phyloP scores from a whole-genome alignment of 2,329 filamentous ascomycete genomes.

The Colletotrichum navitas region DNA sequence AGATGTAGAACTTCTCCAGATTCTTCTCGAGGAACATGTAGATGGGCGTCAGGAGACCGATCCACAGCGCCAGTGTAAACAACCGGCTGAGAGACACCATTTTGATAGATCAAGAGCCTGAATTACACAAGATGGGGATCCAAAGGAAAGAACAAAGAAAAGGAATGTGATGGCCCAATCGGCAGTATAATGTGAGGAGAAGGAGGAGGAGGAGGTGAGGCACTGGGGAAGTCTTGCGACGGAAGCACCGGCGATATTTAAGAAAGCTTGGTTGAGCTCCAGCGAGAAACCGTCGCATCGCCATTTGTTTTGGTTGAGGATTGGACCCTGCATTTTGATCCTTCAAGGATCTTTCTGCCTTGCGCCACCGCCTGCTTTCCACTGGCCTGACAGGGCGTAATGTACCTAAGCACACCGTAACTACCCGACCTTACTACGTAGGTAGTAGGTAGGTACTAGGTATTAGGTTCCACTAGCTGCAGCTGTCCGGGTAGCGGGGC shows the following conservation, averaged over 20 bases:
- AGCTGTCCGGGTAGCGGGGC: constrained; percentile 35
- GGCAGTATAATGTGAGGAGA: not conserved
- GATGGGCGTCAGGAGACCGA: constrained; percentile 67
- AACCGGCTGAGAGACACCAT: constrained; percentile 52
- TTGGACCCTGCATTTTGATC: constrained; percentile 39
- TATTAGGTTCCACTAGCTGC: not conserved
- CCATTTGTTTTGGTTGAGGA: constrained; percentile 40
- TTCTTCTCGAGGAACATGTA: constrained; percentile 70
- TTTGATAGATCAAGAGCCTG: constrained; percentile 10
- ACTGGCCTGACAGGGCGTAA: constrained; percentile 31
- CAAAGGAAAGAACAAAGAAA: not conserved
- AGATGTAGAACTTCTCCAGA: constrained; percentile 79
- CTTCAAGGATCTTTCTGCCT: constrained; percentile 36
- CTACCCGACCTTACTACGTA: not conserved
- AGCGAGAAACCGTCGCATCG: constrained; percentile 22
- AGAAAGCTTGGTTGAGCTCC: constrained; percentile 29
- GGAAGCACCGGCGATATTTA: constrained; percentile 22
- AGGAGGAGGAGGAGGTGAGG: not conserved
- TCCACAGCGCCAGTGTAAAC: constrained; percentile 64
- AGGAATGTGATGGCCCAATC: constrained; percentile 28
- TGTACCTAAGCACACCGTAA: not conserved
- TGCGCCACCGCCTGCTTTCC: constrained; percentile 37
- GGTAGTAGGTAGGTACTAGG: not conserved
- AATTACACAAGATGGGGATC: constrained; percentile 10
- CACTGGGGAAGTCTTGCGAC: not conserved